A percentile compares a stretch with the other conserved stretches of the same genome.
Evolutionary conservation across 2,329 filamentous ascomycete species (phyloP).

Genomic region (Claviceps sp.): DNA sequence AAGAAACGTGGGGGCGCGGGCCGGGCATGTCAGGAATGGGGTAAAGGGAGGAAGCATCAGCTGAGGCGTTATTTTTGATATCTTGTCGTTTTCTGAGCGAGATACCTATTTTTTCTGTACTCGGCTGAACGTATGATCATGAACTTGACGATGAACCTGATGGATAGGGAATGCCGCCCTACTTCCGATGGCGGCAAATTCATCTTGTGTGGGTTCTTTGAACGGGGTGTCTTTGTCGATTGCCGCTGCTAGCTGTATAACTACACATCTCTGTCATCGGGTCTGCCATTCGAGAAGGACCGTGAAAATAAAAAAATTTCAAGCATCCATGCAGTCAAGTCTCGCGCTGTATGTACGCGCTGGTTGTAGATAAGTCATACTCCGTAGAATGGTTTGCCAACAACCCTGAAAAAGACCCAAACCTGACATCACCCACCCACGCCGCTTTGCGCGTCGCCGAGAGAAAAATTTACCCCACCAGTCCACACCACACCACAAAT

Average conservation of each 20-base stretch:
- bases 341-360: too few species aligned
- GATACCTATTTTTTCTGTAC: slow-evolving; percentile 7
- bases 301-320: too few species aligned
- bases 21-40: background rate
- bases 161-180: slow-evolving; percentile 1
- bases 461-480: slow-evolving; percentile 28
- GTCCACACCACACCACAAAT: slow-evolving; percentile 12
- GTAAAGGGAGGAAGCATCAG: slow-evolving; percentile 5
- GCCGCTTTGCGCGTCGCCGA: background rate
- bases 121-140: slow-evolving; percentile 2
- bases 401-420: too few species aligned
- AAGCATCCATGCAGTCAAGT: too few species aligned
- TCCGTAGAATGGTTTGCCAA: too few species aligned
- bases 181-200: slow-evolving; percentile 16
- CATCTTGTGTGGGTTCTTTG: slow-evolving; percentile 7
- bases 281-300: too few species aligned
- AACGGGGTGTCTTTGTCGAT: background rate
- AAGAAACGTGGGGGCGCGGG: background rate
- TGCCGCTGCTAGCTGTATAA: too few species aligned
- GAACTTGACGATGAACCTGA: background rate
- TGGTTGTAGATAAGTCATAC: too few species aligned
- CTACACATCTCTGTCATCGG: too few species aligned
- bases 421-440: too few species aligned
- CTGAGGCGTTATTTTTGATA: slow-evolving; percentile 8
- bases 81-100: slow-evolving; percentile 5